A percentile compares a stretch with the other conserved stretches of the same genome.
phyloP scores from a whole-genome alignment of 441 rosid species.

The Bocquillonia castaneifolia region DNA sequence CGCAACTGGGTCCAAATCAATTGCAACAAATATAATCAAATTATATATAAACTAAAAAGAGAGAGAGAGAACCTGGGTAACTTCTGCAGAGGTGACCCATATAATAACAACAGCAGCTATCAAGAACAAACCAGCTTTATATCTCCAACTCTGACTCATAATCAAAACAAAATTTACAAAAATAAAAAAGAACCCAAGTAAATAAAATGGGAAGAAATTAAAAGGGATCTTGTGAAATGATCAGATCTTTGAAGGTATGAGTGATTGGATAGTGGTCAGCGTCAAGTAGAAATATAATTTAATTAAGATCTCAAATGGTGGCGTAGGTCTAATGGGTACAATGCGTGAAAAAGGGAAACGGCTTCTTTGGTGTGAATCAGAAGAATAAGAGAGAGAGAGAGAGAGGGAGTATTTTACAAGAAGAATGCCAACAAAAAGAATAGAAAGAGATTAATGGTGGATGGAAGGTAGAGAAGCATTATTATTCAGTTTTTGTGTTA shows the following conservation, averaged over 20 bases:
- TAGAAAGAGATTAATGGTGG: not conserved
- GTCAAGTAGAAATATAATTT: not conserved
- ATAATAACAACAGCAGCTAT: constrained; percentile 84
- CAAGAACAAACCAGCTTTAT: constrained; percentile 79
- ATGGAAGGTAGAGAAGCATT: not conserved
- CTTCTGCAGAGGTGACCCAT: constrained; percentile 99
- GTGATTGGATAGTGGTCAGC: constrained; percentile 1
- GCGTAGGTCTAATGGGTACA: constrained; percentile 14
- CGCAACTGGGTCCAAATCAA: constrained; percentile 3
- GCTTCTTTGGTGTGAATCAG: constrained; percentile 4
- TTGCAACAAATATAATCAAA: not conserved
- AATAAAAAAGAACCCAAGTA: constrained; percentile 24
- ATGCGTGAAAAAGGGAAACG: not conserved
- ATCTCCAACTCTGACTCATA: constrained; percentile 90
- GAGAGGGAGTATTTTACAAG: constrained; percentile 11
- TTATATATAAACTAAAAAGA: not conserved
- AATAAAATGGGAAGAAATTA: constrained; percentile 21
- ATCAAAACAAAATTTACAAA: not conserved
- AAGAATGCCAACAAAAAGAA: not conserved
- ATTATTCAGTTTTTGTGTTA: not conserved
- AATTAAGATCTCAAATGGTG: constrained; percentile 7
- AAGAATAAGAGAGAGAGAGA: not conserved
- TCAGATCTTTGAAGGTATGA: constrained; percentile 27
- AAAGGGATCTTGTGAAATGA: constrained; percentile 23
- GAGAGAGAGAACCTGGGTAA: constrained; percentile 68